Evolutionary conservation across 2,329 filamentous ascomycete species (phyloP).

Genomic region (Seiridium unicorne): DNA sequence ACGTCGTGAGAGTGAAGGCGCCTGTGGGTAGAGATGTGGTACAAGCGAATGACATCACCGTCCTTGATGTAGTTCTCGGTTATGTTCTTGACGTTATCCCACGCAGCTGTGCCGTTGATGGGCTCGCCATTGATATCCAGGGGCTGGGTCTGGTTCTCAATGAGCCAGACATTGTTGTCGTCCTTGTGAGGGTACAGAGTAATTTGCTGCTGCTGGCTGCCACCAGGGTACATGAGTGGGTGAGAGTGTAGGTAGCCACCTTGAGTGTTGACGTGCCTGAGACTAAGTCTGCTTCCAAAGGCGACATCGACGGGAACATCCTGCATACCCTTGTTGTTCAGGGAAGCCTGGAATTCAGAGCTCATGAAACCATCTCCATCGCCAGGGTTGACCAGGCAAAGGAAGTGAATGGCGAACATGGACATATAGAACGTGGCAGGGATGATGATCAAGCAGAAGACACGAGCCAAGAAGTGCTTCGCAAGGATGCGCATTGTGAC

Average conservation of each 20-base stretch:
- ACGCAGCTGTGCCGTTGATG: conserved; percentile 78
- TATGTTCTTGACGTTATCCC: conserved; percentile 70
- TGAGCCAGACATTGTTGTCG: conserved; percentile 90
- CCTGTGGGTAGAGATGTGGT: conserved; percentile 79
- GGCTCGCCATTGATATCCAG: conserved; percentile 71
- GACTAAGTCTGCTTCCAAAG: conserved; percentile 79
- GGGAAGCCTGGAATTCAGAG: conserved; percentile 95
- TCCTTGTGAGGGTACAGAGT: conserved; percentile 99
- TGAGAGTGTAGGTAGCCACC: conserved; percentile 98
- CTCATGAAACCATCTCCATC: conserved; percentile 99
- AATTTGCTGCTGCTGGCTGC: conserved; percentile 98
- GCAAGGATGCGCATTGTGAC: conserved; percentile 83
- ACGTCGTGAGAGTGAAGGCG: conserved; percentile 96
- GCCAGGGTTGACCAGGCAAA: conserved; percentile 89
- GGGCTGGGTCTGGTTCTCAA: conserved; percentile 93
- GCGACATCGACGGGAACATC: conserved; percentile 91
- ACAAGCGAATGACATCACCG: conserved; percentile 77
- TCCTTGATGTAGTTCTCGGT: conserved; percentile 64
- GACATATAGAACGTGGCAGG: conserved; percentile 88
- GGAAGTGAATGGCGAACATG: conserved; percentile 97
- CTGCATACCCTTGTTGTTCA: conserved; percentile 96
- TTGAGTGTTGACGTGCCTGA: conserved; percentile 96
- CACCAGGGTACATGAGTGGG: conserved; percentile 93
- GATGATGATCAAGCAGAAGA: conserved; percentile 89
- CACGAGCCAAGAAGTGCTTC: conserved; percentile 90